Conservation (phyloP, 2,329 filamentous ascomycete genomes). For the Arthrobotrys conoides region DNA sequence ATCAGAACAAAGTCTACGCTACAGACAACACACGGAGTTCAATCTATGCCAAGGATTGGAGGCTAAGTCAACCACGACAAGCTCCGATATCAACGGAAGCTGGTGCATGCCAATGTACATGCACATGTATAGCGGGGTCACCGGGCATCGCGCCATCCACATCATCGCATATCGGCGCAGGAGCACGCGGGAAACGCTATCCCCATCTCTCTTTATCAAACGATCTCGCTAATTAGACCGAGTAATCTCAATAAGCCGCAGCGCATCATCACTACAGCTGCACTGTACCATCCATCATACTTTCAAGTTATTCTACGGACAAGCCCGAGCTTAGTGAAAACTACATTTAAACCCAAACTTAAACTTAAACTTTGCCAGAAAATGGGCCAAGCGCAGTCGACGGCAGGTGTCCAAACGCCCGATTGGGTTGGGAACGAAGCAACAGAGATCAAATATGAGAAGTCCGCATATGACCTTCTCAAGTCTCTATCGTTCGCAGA, state of each 20-base stretch:
- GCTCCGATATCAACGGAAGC: not conserved
- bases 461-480: constrained; percentile 47
- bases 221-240: not conserved
- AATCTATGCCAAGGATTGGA: too few relatives aligned
- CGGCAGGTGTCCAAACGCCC: constrained; percentile 13
- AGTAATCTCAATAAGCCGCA: not conserved
- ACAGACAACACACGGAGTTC: too few relatives aligned
- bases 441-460: constrained; percentile 32
- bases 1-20: not conserved
- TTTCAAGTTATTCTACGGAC: not conserved
- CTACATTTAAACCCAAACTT: too few relatives aligned
- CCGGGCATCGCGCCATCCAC: not conserved
- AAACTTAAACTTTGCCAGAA: not conserved
- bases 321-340: too few relatives aligned
- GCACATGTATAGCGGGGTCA: constrained; percentile 3
- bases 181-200: not conserved
- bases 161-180: not conserved
- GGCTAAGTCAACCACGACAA: too few relatives aligned
- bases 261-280: too few relatives aligned
- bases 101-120: too few relatives aligned
- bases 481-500: constrained; percentile 57
- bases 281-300: not conserved
- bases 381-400: constrained; percentile 48
- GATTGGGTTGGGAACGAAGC: constrained; percentile 22
- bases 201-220: not conserved